These are phyloP conservation scores for Bruguiera gymnorhiza DNA, from an alignment of 345 rosid species.

Conservation along the genomic window DNA sequence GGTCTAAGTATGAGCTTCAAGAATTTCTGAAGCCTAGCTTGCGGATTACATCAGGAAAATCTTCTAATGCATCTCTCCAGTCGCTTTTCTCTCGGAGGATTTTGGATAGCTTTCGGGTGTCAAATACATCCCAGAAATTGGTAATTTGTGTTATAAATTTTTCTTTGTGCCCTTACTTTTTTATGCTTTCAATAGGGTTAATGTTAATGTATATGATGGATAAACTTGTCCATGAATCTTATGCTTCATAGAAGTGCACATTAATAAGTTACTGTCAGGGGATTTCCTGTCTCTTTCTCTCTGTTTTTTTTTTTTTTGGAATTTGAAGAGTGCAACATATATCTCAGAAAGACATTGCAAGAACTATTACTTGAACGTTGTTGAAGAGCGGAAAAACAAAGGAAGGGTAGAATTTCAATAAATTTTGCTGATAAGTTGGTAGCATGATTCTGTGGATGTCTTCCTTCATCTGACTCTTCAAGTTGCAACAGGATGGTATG, in stretches of 20 bases:
- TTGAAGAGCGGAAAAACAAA: background rate
- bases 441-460: slow-evolving; percentile 8
- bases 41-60: slow-evolving; percentile 56
- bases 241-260: background rate
- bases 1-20: slow-evolving; percentile 94
- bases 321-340: too few species aligned
- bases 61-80: slow-evolving; percentile 44
- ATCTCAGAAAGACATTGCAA: background rate
- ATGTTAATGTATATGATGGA: background rate
- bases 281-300: too few species aligned
- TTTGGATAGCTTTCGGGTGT: slow-evolving; percentile 57
- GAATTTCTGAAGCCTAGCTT: slow-evolving; percentile 89
- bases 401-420: too few species aligned
- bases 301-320: too few species aligned
- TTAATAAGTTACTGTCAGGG: too few species aligned
- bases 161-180: background rate
- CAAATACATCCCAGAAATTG: slow-evolving; percentile 44
- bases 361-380: background rate
- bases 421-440: background rate
- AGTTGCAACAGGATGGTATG: slow-evolving; percentile 65
- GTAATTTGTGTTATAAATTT: slow-evolving; percentile 32
- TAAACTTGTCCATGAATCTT: background rate
- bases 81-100: slow-evolving; percentile 57
- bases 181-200: background rate
- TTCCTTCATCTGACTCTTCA: slow-evolving; percentile 17